phyloP scores from a whole-genome alignment of 2,329 filamentous ascomycete species.

The Cladosporium cucumerinum region DNA sequence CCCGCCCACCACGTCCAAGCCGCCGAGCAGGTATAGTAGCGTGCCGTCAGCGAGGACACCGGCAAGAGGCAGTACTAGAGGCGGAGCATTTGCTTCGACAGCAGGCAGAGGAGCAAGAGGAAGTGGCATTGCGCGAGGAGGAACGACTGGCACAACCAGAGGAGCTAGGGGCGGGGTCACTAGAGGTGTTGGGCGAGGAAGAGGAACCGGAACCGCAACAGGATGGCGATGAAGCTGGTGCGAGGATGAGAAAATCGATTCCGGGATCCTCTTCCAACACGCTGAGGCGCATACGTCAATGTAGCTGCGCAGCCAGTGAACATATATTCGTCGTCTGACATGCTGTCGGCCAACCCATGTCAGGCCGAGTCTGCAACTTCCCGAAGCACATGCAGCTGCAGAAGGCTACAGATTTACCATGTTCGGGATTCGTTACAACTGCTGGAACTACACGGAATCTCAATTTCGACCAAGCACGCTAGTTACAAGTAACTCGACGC shows the following conservation, averaged over 20 bases:
- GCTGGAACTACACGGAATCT: background rate
- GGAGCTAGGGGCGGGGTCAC: constrained; percentile 8
- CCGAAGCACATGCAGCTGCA: background rate
- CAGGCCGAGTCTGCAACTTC: background rate
- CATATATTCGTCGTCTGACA: background rate
- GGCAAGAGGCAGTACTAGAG: constrained; percentile 38
- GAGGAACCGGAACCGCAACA: constrained; percentile 21
- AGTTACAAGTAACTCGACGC: no score
- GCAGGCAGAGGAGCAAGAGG: constrained; percentile 27
- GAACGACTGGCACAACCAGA: background rate
- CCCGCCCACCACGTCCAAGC: constrained; percentile 57
- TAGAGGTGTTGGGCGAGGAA: constrained; percentile 31
- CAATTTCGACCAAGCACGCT: background rate
- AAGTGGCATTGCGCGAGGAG: constrained; percentile 26
- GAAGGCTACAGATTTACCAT: background rate
- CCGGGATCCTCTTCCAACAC: background rate
- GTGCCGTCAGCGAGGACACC: constrained; percentile 33
- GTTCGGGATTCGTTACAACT: background rate
- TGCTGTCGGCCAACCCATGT: background rate
- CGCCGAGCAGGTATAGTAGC: constrained; percentile 39
- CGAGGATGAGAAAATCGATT: background rate
- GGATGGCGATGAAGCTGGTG: background rate
- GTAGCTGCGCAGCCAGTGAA: background rate
- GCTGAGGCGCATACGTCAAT: background rate
- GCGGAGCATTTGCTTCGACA: constrained; percentile 16